Conservation (phyloP, 495 filamentous ascomycete genomes). For the Penicillium diatomitis region DNA sequence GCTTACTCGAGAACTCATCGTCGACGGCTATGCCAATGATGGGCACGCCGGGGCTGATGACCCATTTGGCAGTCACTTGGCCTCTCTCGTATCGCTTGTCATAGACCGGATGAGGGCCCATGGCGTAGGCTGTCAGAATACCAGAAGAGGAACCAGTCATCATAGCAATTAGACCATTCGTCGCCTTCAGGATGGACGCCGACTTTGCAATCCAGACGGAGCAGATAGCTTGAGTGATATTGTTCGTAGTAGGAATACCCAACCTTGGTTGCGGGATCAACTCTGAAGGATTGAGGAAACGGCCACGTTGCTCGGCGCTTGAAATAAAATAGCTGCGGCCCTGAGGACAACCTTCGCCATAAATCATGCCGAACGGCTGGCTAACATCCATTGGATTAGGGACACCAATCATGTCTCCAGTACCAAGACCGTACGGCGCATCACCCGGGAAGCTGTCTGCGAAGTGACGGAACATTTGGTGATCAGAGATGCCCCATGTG, state of each 20-base stretch:
- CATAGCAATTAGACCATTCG: slow-evolving; percentile 72
- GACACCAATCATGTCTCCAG: slow-evolving; percentile 62
- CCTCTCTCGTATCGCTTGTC: slow-evolving; percentile 61
- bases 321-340: slow-evolving; percentile 70
- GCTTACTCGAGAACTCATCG: slow-evolving; percentile 60
- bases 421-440: slow-evolving; percentile 65
- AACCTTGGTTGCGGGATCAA: slow-evolving; percentile 39
- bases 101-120: slow-evolving; percentile 58
- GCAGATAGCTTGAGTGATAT: slow-evolving; percentile 52
- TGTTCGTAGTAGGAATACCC: slow-evolving; percentile 66
- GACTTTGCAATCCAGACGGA: slow-evolving; percentile 92
- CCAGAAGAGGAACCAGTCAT: slow-evolving; percentile 78
- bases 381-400: slow-evolving; percentile 87
- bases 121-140: slow-evolving; percentile 72
- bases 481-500: slow-evolving; percentile 72
- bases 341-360: slow-evolving; percentile 75
- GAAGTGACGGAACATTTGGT: slow-evolving; percentile 64
- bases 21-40: slow-evolving; percentile 82
- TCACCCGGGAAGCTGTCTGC: slow-evolving; percentile 64
- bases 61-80: slow-evolving; percentile 77
- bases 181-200: slow-evolving; percentile 54
- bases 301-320: slow-evolving; percentile 68
- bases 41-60: slow-evolving; percentile 84
- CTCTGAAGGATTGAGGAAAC: slow-evolving; percentile 51
- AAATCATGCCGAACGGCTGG: slow-evolving; percentile 71